Conservation (phyloP, 2,329 filamentous ascomycete genomes). For the Endothia cerciana region DNA sequence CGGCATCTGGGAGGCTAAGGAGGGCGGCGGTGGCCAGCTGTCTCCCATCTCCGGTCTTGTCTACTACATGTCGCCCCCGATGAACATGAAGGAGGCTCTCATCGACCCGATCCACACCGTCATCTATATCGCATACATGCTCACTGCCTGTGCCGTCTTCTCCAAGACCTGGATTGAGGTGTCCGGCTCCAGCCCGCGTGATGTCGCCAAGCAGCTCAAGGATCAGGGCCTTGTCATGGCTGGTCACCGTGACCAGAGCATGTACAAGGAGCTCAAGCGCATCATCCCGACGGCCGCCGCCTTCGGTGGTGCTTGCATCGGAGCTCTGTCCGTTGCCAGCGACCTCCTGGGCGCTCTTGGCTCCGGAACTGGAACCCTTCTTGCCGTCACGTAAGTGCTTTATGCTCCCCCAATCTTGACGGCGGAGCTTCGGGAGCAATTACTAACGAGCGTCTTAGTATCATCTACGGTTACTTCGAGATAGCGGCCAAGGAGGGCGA, state of each 20-base stretch:
- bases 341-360: conserved; percentile 95
- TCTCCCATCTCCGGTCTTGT: conserved; percentile 91
- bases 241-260: conserved; percentile 98
- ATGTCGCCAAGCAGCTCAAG: conserved; percentile 99
- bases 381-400: conserved; percentile 91
- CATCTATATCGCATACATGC: conserved; percentile 96
- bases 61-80: conserved; percentile 99
- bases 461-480: conserved; percentile 99
- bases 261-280: conserved; percentile 99
- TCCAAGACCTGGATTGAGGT: conserved; percentile 99
- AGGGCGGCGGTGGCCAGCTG: conserved; percentile 93
- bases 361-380: conserved; percentile 94
- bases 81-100: conserved; percentile 96
- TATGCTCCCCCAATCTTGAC: neutral
- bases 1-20: conserved; percentile 97
- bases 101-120: conserved; percentile 96
- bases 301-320: conserved; percentile 98
- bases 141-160: conserved; percentile 90
- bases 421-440: conserved; percentile 36
- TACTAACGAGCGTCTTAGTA: conserved; percentile 58
- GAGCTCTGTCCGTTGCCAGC: conserved; percentile 91
- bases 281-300: conserved; percentile 98
- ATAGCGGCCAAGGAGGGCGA: conserved; percentile 99
- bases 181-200: conserved; percentile 93
- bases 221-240: conserved; percentile 99